Percentiles rank a stretch among this genome's conserved stretches.
Evolutionary conservation across 345 rosid species (phyloP).

Genomic region (Rhizophora apiculata): DNA sequence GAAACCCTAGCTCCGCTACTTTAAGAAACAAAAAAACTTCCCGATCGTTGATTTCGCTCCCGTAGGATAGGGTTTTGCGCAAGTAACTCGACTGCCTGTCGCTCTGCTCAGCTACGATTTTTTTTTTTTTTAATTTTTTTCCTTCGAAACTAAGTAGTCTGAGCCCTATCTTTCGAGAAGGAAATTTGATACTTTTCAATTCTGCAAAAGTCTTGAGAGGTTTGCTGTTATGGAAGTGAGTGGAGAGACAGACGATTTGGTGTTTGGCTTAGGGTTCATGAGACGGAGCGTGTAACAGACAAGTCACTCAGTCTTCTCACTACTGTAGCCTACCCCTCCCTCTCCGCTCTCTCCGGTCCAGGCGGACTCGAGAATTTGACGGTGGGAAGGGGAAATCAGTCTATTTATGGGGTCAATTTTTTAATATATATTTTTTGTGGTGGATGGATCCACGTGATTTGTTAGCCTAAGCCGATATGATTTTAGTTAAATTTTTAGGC

Average conservation of each 20-base stretch:
- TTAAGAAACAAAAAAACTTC: background rate
- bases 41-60: background rate
- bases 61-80: conserved; percentile 8
- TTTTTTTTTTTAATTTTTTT: no score
- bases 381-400: background rate
- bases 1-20: conserved; percentile 12
- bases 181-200: background rate
- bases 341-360: no score
- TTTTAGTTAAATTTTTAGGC: no score
- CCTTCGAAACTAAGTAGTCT: no score
- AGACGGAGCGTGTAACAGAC: no score
- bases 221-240: no score
- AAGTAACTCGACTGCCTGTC: background rate
- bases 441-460: no score
- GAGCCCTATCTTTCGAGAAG: background rate
- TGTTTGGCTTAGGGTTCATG: background rate
- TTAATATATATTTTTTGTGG: no score
- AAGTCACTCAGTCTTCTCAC: no score
- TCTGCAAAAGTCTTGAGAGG: background rate
- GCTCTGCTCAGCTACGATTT: background rate
- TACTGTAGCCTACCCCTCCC: no score
- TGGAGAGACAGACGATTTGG: background rate
- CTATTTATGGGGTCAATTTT: background rate
- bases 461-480: no score
- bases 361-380: background rate